Percentiles rank a stretch among this genome's conserved stretches.
Evolutionary conservation across 2,329 filamentous ascomycete genomes (phyloP).

Genomic region (Bipolaris sorokiniana): DNA sequence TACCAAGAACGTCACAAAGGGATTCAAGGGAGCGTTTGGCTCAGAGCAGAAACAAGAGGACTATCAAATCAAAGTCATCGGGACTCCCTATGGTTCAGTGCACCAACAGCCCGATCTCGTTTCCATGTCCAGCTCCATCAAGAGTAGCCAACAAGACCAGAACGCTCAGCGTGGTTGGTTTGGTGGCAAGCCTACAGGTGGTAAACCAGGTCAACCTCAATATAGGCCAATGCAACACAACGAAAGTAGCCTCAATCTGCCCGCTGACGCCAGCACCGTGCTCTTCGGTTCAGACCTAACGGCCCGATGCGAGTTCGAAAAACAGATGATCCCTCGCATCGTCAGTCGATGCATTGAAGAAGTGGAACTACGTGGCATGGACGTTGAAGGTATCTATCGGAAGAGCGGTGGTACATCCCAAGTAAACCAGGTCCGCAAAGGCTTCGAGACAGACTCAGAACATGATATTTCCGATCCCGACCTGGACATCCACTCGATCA

Average conservation of each 20-base stretch:
- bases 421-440: constrained; percentile 86
- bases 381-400: constrained; percentile 95
- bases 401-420: constrained; percentile 94
- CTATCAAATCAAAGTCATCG: constrained; percentile 57
- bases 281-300: constrained; percentile 91
- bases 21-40: constrained; percentile 86
- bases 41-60: constrained; percentile 64
- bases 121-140: constrained; percentile 38
- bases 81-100: constrained; percentile 50
- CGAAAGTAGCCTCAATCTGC: constrained; percentile 53
- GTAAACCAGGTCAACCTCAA: constrained; percentile 18
- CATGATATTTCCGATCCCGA: constrained; percentile 93
- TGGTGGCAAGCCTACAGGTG: constrained; percentile 30
- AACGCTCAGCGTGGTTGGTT: constrained; percentile 44
- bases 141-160: constrained; percentile 34
- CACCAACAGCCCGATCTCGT: constrained; percentile 41
- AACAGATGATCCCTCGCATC: constrained; percentile 85
- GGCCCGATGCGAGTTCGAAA: constrained; percentile 85
- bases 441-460: constrained; percentile 84
- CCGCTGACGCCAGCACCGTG: constrained; percentile 48
- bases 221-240: constrained; percentile 48
- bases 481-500: constrained; percentile 94
- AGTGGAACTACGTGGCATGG: constrained; percentile 94
- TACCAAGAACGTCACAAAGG: constrained; percentile 92
- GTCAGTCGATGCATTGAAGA: constrained; percentile 95